Percentiles rank a stretch among this genome's conserved stretches.
Evolutionary conservation across 192 early-diverging fungal species (phyloP).

Genomic region (Coemansia reversa): DNA sequence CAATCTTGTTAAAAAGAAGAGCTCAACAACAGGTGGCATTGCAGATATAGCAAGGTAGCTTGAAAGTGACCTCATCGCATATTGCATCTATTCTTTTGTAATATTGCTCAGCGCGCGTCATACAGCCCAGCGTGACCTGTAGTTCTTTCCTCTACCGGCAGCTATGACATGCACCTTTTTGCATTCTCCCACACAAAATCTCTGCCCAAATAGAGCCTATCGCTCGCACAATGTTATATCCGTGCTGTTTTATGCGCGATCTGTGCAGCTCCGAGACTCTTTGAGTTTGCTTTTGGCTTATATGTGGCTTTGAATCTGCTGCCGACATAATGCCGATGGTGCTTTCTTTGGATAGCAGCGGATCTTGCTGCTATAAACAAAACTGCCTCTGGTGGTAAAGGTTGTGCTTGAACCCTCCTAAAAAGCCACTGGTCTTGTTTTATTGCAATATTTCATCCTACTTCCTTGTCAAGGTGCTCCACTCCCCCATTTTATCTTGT

Average conservation of each 20-base stretch:
- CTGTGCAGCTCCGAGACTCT: slow-evolving; percentile 4
- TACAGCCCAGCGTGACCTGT: not conserved
- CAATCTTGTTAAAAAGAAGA: not conserved
- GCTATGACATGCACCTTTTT: not conserved
- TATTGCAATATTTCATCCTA: not conserved
- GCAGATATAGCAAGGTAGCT: not conserved
- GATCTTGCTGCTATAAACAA: not conserved
- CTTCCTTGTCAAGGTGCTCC: not conserved
- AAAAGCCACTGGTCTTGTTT: slow-evolving; percentile 7
- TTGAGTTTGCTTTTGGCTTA: not conserved
- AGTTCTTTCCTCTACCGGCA: not conserved
- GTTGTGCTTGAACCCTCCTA: not conserved
- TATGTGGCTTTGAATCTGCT: slow-evolving; percentile 16
- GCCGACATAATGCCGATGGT: not conserved
- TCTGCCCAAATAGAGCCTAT: not conserved
- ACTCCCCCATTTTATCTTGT: not conserved
- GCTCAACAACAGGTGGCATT: not conserved
- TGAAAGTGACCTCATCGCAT: not conserved
- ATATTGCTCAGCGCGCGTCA: not conserved
- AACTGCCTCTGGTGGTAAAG: not conserved
- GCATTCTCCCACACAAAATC: not conserved
- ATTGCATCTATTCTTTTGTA: not conserved
- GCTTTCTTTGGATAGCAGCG: not conserved
- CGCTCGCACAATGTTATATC: not conserved
- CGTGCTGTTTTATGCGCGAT: not conserved